These are phyloP conservation scores for Citrus maxima DNA, from an alignment of 345 rosid species.

Conservation along the genomic window DNA sequence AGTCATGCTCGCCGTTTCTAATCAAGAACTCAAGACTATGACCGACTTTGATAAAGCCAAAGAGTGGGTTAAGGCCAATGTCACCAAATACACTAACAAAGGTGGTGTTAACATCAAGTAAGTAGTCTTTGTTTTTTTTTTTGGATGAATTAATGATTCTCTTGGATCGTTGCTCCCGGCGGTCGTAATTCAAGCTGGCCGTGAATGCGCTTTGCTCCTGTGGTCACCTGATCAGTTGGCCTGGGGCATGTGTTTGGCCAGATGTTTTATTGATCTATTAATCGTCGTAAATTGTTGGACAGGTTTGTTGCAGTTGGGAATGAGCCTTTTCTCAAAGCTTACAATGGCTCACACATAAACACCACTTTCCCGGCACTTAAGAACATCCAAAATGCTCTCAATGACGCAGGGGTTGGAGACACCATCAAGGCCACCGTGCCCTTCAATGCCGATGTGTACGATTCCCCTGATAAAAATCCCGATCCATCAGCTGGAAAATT, in stretches of 20 bases:
- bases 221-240: no score
- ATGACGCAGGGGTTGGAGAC: constrained; percentile 67
- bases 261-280: background rate
- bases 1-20: constrained; percentile 92
- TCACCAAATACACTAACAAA: constrained; percentile 59
- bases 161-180: no score
- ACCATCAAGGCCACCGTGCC: constrained; percentile 85
- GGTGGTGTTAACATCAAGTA: constrained; percentile 75
- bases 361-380: constrained; percentile 80
- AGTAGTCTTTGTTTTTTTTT: constrained; percentile 3
- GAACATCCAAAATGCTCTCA: constrained; percentile 85
- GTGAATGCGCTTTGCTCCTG: no score
- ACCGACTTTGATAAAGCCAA: constrained; percentile 49
- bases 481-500: constrained; percentile 80
- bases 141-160: background rate
- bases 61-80: constrained; percentile 65
- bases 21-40: constrained; percentile 69
- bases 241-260: background rate
- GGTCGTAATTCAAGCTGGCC: no score
- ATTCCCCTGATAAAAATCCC: constrained; percentile 49
- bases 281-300: background rate
- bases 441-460: constrained; percentile 78
- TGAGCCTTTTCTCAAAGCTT: constrained; percentile 77
- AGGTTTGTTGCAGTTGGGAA: constrained; percentile 91
- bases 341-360: constrained; percentile 65